Percentiles rank a stretch among this genome's conserved stretches.
Evolutionary conservation across 768 basidiomycete genomes (phyloP).

Genomic region (Lentinula sp.): DNA sequence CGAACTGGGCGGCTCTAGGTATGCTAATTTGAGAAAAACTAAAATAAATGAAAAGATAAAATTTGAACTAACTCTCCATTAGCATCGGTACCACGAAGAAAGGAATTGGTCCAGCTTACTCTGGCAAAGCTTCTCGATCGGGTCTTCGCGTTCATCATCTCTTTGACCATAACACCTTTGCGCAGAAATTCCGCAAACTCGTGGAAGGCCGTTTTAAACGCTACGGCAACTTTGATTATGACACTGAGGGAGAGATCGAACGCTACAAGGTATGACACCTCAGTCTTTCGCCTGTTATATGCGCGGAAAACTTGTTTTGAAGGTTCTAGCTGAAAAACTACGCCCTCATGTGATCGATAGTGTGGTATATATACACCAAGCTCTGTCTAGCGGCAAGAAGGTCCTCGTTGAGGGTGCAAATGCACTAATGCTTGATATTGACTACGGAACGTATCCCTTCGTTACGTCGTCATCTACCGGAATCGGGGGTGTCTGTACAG

Average conservation of each 20-base stretch:
- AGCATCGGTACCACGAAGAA: constrained; percentile 98
- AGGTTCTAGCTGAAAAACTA: constrained; percentile 81
- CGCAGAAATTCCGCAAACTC: constrained; percentile 86
- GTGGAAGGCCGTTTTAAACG: constrained; percentile 98
- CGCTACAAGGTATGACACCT: constrained; percentile 73
- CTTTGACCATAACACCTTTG: constrained; percentile 81
- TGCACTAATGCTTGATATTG: constrained; percentile 96
- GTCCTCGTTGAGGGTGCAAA: constrained; percentile 97
- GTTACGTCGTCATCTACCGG: constrained; percentile 93
- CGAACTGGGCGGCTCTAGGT: constrained; percentile 88
- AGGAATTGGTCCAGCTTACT: constrained; percentile 98
- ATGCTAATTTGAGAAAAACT: constrained; percentile 4
- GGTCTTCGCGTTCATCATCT: constrained; percentile 96
- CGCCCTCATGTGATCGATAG: constrained; percentile 89
- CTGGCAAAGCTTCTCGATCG: constrained; percentile 93
- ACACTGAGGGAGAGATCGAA: constrained; percentile 92
- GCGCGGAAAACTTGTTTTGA: neutral
- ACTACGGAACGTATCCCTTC: constrained; percentile 96
- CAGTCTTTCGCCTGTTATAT: neutral
- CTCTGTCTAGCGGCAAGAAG: constrained; percentile 67
- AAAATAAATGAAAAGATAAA: neutral
- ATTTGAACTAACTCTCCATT: neutral
- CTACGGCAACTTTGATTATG: constrained; percentile 96
- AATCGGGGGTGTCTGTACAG: constrained; percentile 95
- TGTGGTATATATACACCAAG: constrained; percentile 76